A percentile compares a stretch with the other conserved stretches of the same genome.
Conservation (phyloP, 2,329 filamentous ascomycete species). For the Pleurostoma richardsiae region DNA sequence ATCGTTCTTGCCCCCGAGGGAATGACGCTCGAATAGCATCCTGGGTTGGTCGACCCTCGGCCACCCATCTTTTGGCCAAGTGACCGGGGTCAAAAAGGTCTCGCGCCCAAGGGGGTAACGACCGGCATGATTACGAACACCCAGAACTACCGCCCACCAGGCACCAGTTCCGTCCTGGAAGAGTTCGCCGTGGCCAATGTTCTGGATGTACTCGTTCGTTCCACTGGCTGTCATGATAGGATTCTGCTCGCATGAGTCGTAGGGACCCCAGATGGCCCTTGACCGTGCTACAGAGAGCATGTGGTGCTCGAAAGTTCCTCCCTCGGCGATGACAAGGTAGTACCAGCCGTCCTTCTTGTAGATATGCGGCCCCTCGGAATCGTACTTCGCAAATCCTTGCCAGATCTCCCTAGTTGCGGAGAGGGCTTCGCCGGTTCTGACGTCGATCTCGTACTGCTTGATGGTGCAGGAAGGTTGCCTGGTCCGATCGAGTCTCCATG, state of each 20-base stretch:
- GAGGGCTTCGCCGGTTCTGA: constrained; percentile 12
- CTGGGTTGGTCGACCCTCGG: background rate
- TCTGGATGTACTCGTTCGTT: constrained; percentile 11
- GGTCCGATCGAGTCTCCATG: constrained; percentile 9
- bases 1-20: background rate
- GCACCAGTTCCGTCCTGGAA: constrained; percentile 13
- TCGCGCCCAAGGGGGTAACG: background rate
- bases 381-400: constrained; percentile 16
- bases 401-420: constrained; percentile 18
- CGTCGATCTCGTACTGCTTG: constrained; percentile 11
- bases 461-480: constrained; percentile 7
- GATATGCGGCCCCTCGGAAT: constrained; percentile 34
- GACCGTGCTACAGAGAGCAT: constrained; percentile 18
- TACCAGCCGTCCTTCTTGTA: constrained; percentile 37
- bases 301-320: constrained; percentile 29
- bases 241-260: constrained; percentile 21
- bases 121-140: background rate
- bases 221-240: constrained; percentile 23
- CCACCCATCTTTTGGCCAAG: background rate
- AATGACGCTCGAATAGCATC: background rate
- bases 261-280: constrained; percentile 17
- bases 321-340: constrained; percentile 42
- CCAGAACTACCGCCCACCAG: constrained; percentile 13
- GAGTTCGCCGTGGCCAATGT: constrained; percentile 16
- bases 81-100: background rate